These are phyloP conservation scores for Neonectria coccinea DNA, from an alignment of 2,329 filamentous ascomycete species.

Conservation along the genomic window DNA sequence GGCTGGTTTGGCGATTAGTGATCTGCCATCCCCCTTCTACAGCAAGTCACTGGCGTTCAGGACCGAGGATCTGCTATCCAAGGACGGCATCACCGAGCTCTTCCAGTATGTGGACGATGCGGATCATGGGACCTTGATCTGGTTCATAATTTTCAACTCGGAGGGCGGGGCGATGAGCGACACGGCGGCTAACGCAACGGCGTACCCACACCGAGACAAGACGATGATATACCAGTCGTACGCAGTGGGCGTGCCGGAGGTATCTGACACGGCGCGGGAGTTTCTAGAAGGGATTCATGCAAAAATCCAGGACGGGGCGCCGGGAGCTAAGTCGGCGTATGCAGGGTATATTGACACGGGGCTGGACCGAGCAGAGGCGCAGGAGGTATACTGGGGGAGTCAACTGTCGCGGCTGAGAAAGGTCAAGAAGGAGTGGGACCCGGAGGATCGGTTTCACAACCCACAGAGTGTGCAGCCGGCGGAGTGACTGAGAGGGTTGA, in stretches of 20 bases:
- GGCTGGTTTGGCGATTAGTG: constrained; percentile 60
- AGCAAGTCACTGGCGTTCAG: constrained; percentile 68
- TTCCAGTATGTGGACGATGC: constrained; percentile 65
- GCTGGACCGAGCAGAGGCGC: constrained; percentile 56
- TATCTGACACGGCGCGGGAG: constrained; percentile 59
- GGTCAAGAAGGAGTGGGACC: constrained; percentile 53
- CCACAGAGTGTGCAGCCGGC: constrained; percentile 49
- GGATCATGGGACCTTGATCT: constrained; percentile 64
- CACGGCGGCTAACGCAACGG: constrained; percentile 65
- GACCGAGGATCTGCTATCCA: constrained; percentile 59
- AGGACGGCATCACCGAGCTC: constrained; percentile 58
- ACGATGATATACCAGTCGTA: constrained; percentile 74
- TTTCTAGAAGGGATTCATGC: constrained; percentile 66
- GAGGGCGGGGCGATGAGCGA: constrained; percentile 71
- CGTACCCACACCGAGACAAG: constrained; percentile 73
- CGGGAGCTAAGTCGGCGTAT: constrained; percentile 63
- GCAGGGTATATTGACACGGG: constrained; percentile 71
- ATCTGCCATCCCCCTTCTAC: constrained; percentile 64
- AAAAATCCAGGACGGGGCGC: constrained; percentile 49
- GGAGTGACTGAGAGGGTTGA: constrained; percentile 34
- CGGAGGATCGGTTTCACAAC: constrained; percentile 54
- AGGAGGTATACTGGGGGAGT: constrained; percentile 54
- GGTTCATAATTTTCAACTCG: constrained; percentile 73
- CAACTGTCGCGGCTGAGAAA: constrained; percentile 48
- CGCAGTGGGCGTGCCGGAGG: constrained; percentile 60